Conservation (phyloP, 2,329 filamentous ascomycete species). For the Pseudopithomyces chartarum region DNA sequence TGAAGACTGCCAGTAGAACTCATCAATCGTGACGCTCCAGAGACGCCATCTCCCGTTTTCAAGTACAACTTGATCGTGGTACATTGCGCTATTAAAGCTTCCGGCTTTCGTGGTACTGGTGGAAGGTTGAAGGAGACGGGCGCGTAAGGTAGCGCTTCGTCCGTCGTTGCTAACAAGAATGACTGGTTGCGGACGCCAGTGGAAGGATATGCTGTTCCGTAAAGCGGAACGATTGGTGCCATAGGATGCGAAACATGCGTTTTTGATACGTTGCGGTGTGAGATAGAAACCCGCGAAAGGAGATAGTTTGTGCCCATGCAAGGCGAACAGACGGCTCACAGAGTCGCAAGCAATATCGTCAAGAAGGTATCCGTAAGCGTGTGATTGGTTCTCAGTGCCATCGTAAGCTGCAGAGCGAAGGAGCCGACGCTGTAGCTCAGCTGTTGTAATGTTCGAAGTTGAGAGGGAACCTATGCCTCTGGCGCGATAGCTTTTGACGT, state of each 20-base stretch:
- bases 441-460: conserved; percentile 6
- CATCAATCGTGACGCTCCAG: conserved; percentile 35
- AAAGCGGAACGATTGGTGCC: conserved; percentile 25
- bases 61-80: conserved; percentile 33
- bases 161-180: conserved; percentile 33
- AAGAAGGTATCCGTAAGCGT: conserved; percentile 27
- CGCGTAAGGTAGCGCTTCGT: conserved; percentile 25
- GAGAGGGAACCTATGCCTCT: not conserved
- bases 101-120: conserved; percentile 25
- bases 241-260: conserved; percentile 25
- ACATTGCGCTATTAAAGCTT: conserved; percentile 30
- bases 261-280: conserved; percentile 23
- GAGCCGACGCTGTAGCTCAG: conserved; percentile 23
- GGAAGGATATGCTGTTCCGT: conserved; percentile 27
- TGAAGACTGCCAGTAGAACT: conserved; percentile 32
- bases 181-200: conserved; percentile 33
- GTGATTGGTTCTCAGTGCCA: conserved; percentile 27
- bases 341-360: conserved; percentile 25
- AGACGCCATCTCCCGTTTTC: conserved; percentile 30
- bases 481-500: conserved; percentile 4
- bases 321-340: conserved; percentile 28
- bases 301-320: conserved; percentile 25
- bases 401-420: conserved; percentile 26
- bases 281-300: conserved; percentile 32
- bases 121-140: conserved; percentile 27